These are phyloP conservation scores for Fusarium mundagurra DNA, from an alignment of 2,329 filamentous ascomycete genomes.

Conservation along the genomic window DNA sequence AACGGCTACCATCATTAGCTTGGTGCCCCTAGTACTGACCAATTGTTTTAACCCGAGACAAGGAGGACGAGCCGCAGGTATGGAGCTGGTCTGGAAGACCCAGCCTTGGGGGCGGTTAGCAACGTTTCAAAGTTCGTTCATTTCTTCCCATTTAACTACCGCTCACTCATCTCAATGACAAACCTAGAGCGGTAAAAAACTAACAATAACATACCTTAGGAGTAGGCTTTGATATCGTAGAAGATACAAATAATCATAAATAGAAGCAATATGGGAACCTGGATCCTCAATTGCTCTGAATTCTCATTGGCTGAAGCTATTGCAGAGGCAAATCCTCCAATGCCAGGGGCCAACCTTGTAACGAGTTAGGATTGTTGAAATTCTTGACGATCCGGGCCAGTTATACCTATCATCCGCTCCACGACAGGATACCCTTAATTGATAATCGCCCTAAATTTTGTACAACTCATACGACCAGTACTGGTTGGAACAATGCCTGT, in stretches of 20 bases:
- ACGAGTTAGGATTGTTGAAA: constrained; percentile 7
- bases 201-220: background rate
- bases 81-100: background rate
- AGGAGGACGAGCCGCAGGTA: constrained; percentile 12
- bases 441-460: background rate
- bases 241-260: background rate
- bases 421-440: constrained; percentile 18
- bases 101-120: background rate
- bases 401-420: background rate
- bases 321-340: constrained; percentile 1
- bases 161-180: constrained; percentile 19
- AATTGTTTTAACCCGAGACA: constrained; percentile 35
- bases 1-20: background rate
- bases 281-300: background rate
- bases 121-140: constrained; percentile 19
- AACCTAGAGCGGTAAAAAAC: background rate
- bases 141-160: constrained; percentile 21
- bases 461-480: constrained; percentile 23
- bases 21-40: constrained; percentile 1
- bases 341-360: constrained; percentile 23
- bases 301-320: constrained; percentile 15
- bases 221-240: constrained; percentile 1
- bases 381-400: constrained; percentile 12
- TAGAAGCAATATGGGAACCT: constrained; percentile 20
- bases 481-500: constrained; percentile 11